These are phyloP conservation scores for Rhododendron ovatum DNA, from an alignment of 148 eudicot species.

Conservation along the genomic window DNA sequence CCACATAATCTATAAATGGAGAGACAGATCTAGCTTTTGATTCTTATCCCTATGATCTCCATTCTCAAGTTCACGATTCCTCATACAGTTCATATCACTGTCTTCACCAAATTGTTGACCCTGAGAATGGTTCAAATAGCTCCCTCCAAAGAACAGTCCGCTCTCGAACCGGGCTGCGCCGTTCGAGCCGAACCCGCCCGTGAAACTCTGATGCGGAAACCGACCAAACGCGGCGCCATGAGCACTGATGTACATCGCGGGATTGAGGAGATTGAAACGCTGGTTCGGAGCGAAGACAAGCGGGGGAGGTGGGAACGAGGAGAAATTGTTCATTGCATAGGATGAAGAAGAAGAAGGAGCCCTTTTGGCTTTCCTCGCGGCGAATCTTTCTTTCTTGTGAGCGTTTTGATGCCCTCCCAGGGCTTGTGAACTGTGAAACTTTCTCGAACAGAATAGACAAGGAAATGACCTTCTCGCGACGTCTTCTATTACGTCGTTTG, in stretches of 20 bases:
- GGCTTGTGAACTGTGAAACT: slow-evolving; percentile 91
- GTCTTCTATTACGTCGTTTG: not conserved
- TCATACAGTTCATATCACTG: slow-evolving; percentile 16
- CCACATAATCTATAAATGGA: slow-evolving; percentile 48
- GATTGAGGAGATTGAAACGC: slow-evolving; percentile 27
- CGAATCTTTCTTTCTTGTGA: slow-evolving; percentile 81
- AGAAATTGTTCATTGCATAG: not conserved
- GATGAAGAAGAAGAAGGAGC: slow-evolving; percentile 11
- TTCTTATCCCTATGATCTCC: slow-evolving; percentile 22
- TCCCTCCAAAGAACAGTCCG: slow-evolving; percentile 26
- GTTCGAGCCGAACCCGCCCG: slow-evolving; percentile 37
- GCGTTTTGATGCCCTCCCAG: slow-evolving; percentile 98
- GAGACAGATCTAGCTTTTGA: slow-evolving; percentile 71
- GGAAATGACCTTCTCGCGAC: slow-evolving; percentile 49
- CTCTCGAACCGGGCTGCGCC: slow-evolving; percentile 41
- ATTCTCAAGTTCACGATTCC: not conserved
- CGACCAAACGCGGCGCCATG: slow-evolving; percentile 43
- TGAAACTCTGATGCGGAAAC: slow-evolving; percentile 21
- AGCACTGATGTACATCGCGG: slow-evolving; percentile 45
- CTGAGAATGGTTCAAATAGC: slow-evolving; percentile 16
- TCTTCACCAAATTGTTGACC: slow-evolving; percentile 22
- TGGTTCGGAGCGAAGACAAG: slow-evolving; percentile 27
- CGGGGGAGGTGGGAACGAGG: slow-evolving; percentile 13
- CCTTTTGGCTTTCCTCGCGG: slow-evolving; percentile 56
- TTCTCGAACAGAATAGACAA: slow-evolving; percentile 79